phyloP scores from a whole-genome alignment of 2,329 filamentous ascomycete species.

The Penicillium sp. region DNA sequence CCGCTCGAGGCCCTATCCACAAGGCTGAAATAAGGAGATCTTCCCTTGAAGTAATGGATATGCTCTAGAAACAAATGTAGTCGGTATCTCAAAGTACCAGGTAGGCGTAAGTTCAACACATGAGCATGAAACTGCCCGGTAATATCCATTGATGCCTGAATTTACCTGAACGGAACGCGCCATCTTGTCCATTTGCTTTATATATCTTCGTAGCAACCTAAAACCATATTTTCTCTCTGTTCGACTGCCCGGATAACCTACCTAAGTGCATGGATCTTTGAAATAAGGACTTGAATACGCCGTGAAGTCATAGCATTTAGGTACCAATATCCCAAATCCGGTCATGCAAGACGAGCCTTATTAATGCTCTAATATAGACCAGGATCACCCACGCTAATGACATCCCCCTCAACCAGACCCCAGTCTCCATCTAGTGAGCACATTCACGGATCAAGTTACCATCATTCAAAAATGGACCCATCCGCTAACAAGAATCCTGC shows the following conservation, averaged over 20 bases:
- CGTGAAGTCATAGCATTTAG: no score
- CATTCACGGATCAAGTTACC: no score
- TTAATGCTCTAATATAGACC: neutral
- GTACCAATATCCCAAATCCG: neutral
- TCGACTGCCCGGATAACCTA: neutral
- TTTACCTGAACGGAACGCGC: no score
- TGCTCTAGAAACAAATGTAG: neutral
- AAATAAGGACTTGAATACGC: neutral
- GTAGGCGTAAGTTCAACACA: no score
- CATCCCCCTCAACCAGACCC: neutral
- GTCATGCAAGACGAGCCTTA: neutral
- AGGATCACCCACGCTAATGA: neutral
- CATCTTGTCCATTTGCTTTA: no score
- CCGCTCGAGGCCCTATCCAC: neutral
- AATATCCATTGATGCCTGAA: no score
- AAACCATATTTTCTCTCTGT: neutral
- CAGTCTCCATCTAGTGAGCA: neutral
- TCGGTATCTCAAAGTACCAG: no score
- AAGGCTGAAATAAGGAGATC: neutral
- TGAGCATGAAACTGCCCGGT: no score
- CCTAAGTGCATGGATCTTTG: no score
- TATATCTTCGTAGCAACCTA: no score
- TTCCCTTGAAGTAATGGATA: neutral
- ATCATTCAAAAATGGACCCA: neutral
- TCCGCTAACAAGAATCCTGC: neutral